A percentile compares a stretch with the other conserved stretches of the same genome.
These are phyloP conservation scores for Angophora floribunda DNA, from an alignment of 345 rosid species.

Conservation along the genomic window DNA sequence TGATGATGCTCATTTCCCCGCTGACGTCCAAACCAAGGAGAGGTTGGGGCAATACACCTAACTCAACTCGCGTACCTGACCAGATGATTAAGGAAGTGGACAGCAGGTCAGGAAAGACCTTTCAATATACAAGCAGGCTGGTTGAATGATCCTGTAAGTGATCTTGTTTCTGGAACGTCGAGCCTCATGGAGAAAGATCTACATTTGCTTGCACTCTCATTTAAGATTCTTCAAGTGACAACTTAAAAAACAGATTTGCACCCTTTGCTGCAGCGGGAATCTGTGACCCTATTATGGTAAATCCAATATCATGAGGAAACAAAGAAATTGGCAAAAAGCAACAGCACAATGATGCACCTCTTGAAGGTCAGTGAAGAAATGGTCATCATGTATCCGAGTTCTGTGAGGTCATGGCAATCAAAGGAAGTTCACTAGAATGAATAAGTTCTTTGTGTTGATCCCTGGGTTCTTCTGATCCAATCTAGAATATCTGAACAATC, in stretches of 20 bases:
- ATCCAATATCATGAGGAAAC: not conserved
- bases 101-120: not conserved
- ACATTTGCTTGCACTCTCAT: not conserved
- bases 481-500: conserved; percentile 41
- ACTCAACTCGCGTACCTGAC: not conserved
- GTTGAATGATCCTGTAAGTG: not conserved
- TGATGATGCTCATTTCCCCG: not conserved
- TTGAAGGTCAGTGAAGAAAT: not conserved
- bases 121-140: not conserved
- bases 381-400: not conserved
- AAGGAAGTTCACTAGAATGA: not conserved
- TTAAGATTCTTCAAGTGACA: not conserved
- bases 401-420: not conserved
- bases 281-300: not conserved
- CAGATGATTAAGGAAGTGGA: not conserved
- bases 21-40: not conserved
- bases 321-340: not conserved
- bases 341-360: not conserved
- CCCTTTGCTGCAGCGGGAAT: not conserved
- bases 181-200: not conserved
- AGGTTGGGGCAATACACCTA: not conserved
- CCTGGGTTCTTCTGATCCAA: conserved; percentile 28
- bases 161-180: not conserved
- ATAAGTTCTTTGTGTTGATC: not conserved
- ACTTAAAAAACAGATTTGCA: not conserved